phyloP scores from a whole-genome alignment of 345 rosid species.

The Citrus hindsii region DNA sequence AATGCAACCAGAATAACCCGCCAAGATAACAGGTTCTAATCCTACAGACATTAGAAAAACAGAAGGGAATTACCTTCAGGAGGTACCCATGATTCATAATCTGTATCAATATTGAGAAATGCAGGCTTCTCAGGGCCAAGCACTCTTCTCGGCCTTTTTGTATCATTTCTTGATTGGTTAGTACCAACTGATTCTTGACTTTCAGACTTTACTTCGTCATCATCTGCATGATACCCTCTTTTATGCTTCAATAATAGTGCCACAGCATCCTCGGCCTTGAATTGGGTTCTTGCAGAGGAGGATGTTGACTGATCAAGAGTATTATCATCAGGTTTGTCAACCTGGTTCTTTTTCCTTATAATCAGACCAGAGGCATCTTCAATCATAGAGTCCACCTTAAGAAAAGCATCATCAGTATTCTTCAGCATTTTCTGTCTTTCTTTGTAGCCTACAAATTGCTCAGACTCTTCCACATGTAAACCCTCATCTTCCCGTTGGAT shows the following conservation, averaged over 20 bases:
- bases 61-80: constrained; percentile 64
- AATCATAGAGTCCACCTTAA: constrained; percentile 26
- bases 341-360: constrained; percentile 70
- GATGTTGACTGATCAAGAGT: constrained; percentile 25
- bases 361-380: constrained; percentile 77
- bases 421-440: constrained; percentile 62
- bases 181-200: constrained; percentile 25
- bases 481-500: constrained; percentile 31
- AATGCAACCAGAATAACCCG: neutral
- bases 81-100: constrained; percentile 83
- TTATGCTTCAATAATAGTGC: constrained; percentile 84
- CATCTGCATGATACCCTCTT: constrained; percentile 56
- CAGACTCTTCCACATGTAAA: constrained; percentile 34
- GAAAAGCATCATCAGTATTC: constrained; percentile 13
- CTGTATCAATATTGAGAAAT: constrained; percentile 47
- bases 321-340: constrained; percentile 32
- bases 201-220: constrained; percentile 28
- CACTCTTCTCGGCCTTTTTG: constrained; percentile 52
- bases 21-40: neutral
- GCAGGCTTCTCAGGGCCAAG: constrained; percentile 81
- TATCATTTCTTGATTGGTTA: constrained; percentile 31
- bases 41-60: neutral
- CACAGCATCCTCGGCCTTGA: constrained; percentile 72
- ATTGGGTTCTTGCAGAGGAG: constrained; percentile 46
- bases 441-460: constrained; percentile 78